Conservation (phyloP, 495 filamentous ascomycete species). For the Aspergillus baeticus region DNA sequence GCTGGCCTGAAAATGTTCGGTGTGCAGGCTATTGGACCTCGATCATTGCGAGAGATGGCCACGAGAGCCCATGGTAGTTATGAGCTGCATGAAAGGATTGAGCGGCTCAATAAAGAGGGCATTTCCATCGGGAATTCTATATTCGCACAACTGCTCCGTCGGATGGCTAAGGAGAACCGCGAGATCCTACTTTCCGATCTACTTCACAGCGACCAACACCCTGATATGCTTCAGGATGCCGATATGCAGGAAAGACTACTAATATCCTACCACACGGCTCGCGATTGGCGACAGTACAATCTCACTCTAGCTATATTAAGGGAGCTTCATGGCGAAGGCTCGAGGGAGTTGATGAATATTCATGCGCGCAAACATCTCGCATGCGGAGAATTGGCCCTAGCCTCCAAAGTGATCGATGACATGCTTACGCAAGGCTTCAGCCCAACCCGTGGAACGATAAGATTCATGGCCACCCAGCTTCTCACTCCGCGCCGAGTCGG, state of each 20-base stretch:
- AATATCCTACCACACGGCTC: slow-evolving; percentile 43
- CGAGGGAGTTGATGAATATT: slow-evolving; percentile 32
- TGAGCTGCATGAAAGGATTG: slow-evolving; percentile 54
- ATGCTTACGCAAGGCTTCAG: slow-evolving; percentile 29
- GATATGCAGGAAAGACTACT: slow-evolving; percentile 57
- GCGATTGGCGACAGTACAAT: slow-evolving; percentile 53
- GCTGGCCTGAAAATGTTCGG: slow-evolving; percentile 63
- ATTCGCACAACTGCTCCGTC: slow-evolving; percentile 58
- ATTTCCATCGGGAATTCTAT: slow-evolving; percentile 59
- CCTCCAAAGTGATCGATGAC: slow-evolving; percentile 36
- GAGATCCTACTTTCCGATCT: slow-evolving; percentile 57
- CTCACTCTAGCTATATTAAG: slow-evolving; percentile 51
- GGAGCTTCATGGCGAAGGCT: slow-evolving; percentile 28
- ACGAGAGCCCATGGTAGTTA: slow-evolving; percentile 53
- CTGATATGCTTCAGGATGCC: slow-evolving; percentile 67
- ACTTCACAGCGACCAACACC: slow-evolving; percentile 70
- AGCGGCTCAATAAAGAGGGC: slow-evolving; percentile 51
- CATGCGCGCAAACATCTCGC: slow-evolving; percentile 45
- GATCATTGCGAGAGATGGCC: slow-evolving; percentile 70
- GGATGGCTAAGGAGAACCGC: slow-evolving; percentile 55
- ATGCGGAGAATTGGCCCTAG: slow-evolving; percentile 32
- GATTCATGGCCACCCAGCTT: slow-evolving; percentile 34
- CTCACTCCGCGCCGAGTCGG: slow-evolving; percentile 33
- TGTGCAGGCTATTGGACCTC: slow-evolving; percentile 64
- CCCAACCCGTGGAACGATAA: slow-evolving; percentile 31